Base-by-base conservation (phyloP, 2,329 filamentous ascomycete genomes). In the Fusarium liriodendri region DNA sequence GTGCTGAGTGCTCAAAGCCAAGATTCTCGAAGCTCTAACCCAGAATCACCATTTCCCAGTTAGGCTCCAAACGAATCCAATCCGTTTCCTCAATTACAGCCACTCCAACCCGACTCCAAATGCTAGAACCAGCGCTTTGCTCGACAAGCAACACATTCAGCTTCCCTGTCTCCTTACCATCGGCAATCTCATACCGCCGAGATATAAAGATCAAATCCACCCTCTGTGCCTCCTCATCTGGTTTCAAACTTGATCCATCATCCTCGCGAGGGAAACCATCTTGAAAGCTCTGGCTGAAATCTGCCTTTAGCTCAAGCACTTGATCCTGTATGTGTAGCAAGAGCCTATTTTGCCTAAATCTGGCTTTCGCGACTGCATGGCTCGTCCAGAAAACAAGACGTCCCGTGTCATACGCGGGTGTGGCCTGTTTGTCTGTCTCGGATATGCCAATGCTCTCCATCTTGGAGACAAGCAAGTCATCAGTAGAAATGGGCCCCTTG, bases 321-420 rank as follows among this genome's bases (percentile, higher is more conserved):
- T 13, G 4, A 3, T 16, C 7, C 33, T 29, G 20, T 10, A 29
- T 16, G 13, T 38, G 25, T 38, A 62, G 16, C 2, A 33, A 0
- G 10, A 55, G 25, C 1, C 27, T 25, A 6, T 32, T 8, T 0
- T 40, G 11, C 2, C 25, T 18, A 4, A 42, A 4, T 1, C 33
- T 22, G 0, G 58, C 45, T 3, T 18, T 29, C 0, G 47, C 14
- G 6, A 29, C 20, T 5, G 37, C 25, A 18, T 70, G 52, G n/a
- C 66, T 70, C 32, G 67, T 57, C 20, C 22, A 40, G 20, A 70
- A 70, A 3, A 70, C 37, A 14, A 70, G 29, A 6, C 60, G 45
- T 1, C 66, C 61, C 2, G 60, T 70, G 27, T 70, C 66, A 1
- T 70, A 57, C 1, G 45, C 25, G 3, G 18, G 4, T 6, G 54